phyloP scores from a whole-genome alignment of 441 rosid genomes.

The Eutrema salsugineum region DNA sequence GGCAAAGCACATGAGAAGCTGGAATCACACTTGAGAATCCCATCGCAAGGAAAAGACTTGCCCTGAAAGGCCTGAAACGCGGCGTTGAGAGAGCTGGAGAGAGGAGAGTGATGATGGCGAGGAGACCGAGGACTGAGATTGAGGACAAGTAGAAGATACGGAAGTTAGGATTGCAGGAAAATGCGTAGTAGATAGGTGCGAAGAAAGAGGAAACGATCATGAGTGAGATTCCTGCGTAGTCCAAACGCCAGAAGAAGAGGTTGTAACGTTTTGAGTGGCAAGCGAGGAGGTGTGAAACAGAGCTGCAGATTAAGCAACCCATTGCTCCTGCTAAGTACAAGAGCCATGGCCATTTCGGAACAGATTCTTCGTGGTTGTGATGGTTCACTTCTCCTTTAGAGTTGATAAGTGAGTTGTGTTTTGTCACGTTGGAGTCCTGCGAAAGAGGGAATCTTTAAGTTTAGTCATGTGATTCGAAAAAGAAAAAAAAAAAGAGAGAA shows the following conservation, averaged over 20 bases:
- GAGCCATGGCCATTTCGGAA: conserved; percentile 90
- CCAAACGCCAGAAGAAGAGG: conserved; percentile 93
- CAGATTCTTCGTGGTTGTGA: conserved; percentile 11
- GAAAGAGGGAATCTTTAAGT: background rate
- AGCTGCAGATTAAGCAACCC: conserved; percentile 81
- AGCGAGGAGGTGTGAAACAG: conserved; percentile 89
- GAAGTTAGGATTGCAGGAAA: conserved; percentile 61
- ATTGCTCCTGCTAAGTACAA: conserved; percentile 77
- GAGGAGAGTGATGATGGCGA: conserved; percentile 72
- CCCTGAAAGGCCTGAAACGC: conserved; percentile 60
- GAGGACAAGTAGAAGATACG: conserved; percentile 56
- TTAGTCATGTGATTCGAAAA: background rate
- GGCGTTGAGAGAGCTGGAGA: conserved; percentile 62
- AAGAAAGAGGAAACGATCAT: conserved; percentile 86
- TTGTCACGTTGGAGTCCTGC: conserved; percentile 49
- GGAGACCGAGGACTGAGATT: conserved; percentile 58
- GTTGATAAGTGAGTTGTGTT: conserved; percentile 14
- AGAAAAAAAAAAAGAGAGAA: too few relatives aligned
- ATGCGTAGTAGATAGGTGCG: conserved; percentile 80
- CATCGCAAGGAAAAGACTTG: conserved; percentile 71
- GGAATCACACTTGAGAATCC: conserved; percentile 83
- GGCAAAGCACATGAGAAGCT: conserved; percentile 56
- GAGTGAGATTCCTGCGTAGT: conserved; percentile 87
- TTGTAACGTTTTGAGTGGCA: conserved; percentile 73
- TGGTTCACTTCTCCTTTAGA: conserved; percentile 7